phyloP scores from a whole-genome alignment of 345 rosid genomes.

The Rhizophora mangle region DNA sequence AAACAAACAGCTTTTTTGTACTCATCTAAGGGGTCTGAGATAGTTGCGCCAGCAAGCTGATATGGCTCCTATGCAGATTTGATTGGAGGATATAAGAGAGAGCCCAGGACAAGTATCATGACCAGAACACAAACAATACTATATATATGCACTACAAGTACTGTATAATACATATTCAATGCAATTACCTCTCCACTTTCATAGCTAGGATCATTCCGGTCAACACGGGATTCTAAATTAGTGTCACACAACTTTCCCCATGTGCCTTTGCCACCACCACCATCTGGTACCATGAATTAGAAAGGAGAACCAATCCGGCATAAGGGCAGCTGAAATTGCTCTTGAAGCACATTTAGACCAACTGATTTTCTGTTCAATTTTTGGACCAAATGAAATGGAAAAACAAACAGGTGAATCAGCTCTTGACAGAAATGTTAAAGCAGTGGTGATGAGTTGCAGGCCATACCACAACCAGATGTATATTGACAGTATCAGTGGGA shows the following conservation, averaged over 20 bases:
- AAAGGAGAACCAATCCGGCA: conserved; percentile 5
- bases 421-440: too few species aligned
- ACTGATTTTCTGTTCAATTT: too few species aligned
- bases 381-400: too few species aligned
- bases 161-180: too few species aligned
- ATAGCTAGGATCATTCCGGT: conserved; percentile 91
- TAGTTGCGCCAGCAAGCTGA: conserved; percentile 72
- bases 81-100: conserved; percentile 5
- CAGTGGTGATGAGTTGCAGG: too few species aligned
- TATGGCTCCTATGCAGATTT: conserved; percentile 64
- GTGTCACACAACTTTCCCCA: conserved; percentile 97
- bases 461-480: too few species aligned
- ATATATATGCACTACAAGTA: neutral
- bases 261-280: conserved; percentile 94
- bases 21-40: conserved; percentile 88
- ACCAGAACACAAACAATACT: neutral
- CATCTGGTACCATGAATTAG: conserved; percentile 48
- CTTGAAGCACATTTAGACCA: neutral
- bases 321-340: neutral
- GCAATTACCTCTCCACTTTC: conserved; percentile 94
- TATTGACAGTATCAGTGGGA: too few species aligned
- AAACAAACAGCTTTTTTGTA: conserved; percentile 81
- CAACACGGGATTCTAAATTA: conserved; percentile 58
- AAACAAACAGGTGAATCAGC: too few species aligned
- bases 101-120: conserved; percentile 1